Evolutionary conservation across 441 rosid species (phyloP).

Genomic region (Erysimum cheiri): DNA sequence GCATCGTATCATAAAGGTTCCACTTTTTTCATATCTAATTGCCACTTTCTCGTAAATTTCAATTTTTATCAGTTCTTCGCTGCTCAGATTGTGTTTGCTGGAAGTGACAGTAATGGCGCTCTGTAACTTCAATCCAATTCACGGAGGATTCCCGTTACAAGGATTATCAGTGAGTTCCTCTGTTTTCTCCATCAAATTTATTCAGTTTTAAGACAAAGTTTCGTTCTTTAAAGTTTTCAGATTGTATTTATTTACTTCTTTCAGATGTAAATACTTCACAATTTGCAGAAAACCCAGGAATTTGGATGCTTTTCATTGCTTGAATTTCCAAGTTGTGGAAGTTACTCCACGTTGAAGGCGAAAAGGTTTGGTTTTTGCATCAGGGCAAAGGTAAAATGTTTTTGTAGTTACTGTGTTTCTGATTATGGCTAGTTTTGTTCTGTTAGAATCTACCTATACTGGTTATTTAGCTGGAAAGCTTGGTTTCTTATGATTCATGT

Average conservation of each 20-base stretch:
- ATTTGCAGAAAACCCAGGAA: conserved; percentile 30
- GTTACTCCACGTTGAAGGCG: conserved; percentile 21
- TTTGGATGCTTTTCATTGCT: conserved; percentile 24
- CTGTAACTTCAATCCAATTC: conserved; percentile 31
- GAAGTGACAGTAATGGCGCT: conserved; percentile 32
- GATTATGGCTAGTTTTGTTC: not conserved
- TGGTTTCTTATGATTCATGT: not conserved
- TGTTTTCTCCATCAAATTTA: not conserved
- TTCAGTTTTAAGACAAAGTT: not conserved
- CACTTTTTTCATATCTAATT: not conserved
- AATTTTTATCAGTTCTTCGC: not conserved
- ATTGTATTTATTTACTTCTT: not conserved
- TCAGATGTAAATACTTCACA: not conserved
- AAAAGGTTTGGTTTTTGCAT: conserved; percentile 34
- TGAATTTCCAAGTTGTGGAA: conserved; percentile 41
- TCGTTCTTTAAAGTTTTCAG: not conserved
- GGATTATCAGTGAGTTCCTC: conserved; percentile 30
- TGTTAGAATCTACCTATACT: not conserved
- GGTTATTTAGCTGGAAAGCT: not conserved
- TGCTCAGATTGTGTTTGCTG: not conserved
- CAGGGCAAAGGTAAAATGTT: conserved; percentile 45
- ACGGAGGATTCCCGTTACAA: conserved; percentile 1
- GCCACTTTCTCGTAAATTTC: not conserved
- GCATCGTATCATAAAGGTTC: not conserved
- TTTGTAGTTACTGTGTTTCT: not conserved